Base-by-base conservation (phyloP, 768 basidiomycete genomes). In the Trametes villosa region DNA sequence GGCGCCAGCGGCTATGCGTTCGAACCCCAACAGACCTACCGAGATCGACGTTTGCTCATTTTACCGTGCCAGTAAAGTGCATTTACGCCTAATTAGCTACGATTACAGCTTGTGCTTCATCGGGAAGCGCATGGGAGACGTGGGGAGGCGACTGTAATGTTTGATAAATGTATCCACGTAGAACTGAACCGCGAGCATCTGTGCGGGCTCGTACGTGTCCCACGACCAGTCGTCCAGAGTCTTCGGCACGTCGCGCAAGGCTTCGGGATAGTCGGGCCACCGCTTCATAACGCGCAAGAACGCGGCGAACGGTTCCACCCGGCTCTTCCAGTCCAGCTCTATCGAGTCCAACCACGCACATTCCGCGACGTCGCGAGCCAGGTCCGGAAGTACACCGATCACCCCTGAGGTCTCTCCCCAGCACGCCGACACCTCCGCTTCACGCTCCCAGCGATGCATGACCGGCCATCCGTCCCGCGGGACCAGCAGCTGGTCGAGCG, bases 371-470 rank as follows among this genome's bases (percentile, higher is more conserved):
- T 51, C 50, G 2, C 7, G 9, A 4, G 5, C 17, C 8, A 9
- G 34, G 9, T 9, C 9, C 17, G 50, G 50, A 15, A 51, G n/a
- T 12, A 51, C 34, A 11, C 15, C 38, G 17, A 51, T 7, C 20
- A 20, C 50, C 3, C 18, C 24, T 2, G n/a, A 11, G 9, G 20
- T 22, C 20, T 31, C n/a, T 2, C 54, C 54, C 54, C 54, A 55
- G 4, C 45, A n/a, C 13, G n/a, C 20, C 11, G 54, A 45, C 9
- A 55, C 44, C 9, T 22, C 29, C 12, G 45, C 45, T 26, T 55
- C 54, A 1, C 54, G 42, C 20, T 36, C 54, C 54, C 54, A 55
- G 4, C 54, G 54, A n/a, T 55, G 31, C 12, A 55, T 34, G 27
- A n/a, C 30, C 9, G 29, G 30, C 54, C 54, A 55, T 3, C 15